Evolutionary conservation across 495 filamentous ascomycete species (phyloP), one percentile per base, ranked within the genome.

Genomic region (Massariosphaeria phaeospora): DNA sequence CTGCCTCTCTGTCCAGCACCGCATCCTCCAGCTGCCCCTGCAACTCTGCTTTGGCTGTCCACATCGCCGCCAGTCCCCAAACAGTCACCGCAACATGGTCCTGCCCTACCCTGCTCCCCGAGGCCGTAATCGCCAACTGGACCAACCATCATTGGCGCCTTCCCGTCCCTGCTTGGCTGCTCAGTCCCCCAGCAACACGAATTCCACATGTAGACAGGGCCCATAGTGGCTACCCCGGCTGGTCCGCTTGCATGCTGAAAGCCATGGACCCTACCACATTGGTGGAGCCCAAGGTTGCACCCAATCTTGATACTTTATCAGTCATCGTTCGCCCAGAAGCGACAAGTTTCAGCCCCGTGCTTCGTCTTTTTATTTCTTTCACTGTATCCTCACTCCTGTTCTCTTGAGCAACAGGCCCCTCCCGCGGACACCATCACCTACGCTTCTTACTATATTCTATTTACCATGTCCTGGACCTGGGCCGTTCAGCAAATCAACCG

Each of bases 381-480:
- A 10, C 20, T 21, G 9, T 40, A 10, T 21, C 15, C 38, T 40
- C 18, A 21, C 38, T 20, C 38, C 24, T 21, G 31, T 17, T 21
- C 26, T 3, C 43, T 21, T 15, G 27, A 21, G 17, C 30, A 2
- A 41, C 48, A 7, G 24, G 10, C 18, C 29, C 17, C 38, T 30
- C 35, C 3, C 41, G 9, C 30, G 11, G 1, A 31, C 13, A 9
- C 20, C 27, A 12, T 9, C 24, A 48, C 27, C 17, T 18, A 11
- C 36, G 8, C 17, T 40, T 40, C 44, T 9, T 34, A 30, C 25
- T 31, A 15, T 9, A 11, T 15, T 24, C 30, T 34, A 11, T 13
- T 31, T n/a, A 31, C 21, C 38, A 41, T 53, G 54, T 57, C 54
- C 9, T 57, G 54, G 54, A 57, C 42, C 23, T 57, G 25, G 18